Conservation (phyloP, 2,329 filamentous ascomycete species). For the Elsinoe necatrix region DNA sequence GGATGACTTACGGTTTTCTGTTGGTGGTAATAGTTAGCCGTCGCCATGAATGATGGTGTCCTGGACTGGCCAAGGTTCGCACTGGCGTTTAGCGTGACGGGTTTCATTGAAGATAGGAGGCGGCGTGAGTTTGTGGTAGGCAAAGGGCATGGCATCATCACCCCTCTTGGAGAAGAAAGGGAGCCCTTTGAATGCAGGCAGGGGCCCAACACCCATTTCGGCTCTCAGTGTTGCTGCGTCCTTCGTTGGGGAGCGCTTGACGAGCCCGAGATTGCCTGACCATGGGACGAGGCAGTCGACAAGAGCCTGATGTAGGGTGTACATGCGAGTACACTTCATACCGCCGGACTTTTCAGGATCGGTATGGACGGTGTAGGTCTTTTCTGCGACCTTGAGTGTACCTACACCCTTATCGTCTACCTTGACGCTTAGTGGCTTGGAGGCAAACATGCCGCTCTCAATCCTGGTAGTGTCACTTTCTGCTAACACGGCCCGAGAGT, state of each 20-base stretch:
- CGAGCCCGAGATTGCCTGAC: not conserved
- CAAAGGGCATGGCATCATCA: not conserved
- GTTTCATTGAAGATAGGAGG: not conserved
- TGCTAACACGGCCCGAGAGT: not conserved
- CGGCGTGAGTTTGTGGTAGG: not conserved
- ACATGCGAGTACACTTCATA: not conserved
- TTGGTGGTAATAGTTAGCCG: not conserved
- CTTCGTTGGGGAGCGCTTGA: not conserved
- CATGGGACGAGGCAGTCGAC: not conserved
- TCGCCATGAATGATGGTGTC: not conserved
- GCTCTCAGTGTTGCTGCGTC: not conserved
- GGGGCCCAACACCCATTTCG: not conserved
- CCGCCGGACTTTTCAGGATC: not conserved
- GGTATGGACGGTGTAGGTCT: not conserved
- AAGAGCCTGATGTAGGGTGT: not conserved
- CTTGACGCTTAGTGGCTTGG: not conserved
- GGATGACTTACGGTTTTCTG: not conserved
- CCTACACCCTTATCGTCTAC: not conserved
- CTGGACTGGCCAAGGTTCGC: not conserved
- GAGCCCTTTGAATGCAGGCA: not conserved
- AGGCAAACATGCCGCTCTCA: not conserved
- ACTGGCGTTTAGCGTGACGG: not conserved
- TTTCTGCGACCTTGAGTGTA: not conserved
- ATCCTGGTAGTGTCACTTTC: not conserved
- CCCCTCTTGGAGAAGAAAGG: not conserved